Evolutionary conservation across 768 basidiomycete species (phyloP).

Genomic region (Kwoniella sp.): DNA sequence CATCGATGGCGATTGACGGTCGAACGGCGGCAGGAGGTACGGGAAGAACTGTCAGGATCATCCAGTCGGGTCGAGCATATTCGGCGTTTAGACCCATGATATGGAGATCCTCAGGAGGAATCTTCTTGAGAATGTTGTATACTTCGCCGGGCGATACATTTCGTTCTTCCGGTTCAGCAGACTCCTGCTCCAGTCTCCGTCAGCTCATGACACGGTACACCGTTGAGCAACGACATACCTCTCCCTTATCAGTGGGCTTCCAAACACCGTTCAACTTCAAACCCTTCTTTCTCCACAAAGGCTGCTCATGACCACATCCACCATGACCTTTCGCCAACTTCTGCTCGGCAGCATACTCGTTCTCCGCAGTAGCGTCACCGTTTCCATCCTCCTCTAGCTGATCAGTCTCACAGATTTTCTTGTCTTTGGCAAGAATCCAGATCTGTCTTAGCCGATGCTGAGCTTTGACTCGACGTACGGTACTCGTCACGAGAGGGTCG

Average conservation of each 20-base stretch:
- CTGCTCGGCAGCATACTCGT: constrained; percentile 62
- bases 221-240: constrained; percentile 51
- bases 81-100: constrained; percentile 90
- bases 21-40: constrained; percentile 98
- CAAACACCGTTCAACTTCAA: constrained; percentile 91
- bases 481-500: constrained; percentile 43
- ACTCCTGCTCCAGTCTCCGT: constrained; percentile 38
- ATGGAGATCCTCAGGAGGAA: constrained; percentile 81
- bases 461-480: constrained; percentile 46
- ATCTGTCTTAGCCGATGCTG: constrained; percentile 56
- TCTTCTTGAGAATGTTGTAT: constrained; percentile 94
- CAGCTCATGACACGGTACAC: not conserved
- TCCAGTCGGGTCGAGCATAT: constrained; percentile 98
- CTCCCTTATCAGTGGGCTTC: constrained; percentile 86
- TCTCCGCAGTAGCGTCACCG: constrained; percentile 58
- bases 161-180: constrained; percentile 54
- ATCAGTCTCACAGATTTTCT: constrained; percentile 84
- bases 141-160: constrained; percentile 81
- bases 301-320: constrained; percentile 94
- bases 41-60: constrained; percentile 96
- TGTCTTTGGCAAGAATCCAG: constrained; percentile 57
- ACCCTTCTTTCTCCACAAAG: constrained; percentile 87
- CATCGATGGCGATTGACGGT: constrained; percentile 95
- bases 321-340: constrained; percentile 78
- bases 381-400: constrained; percentile 75